Percentiles rank a stretch among this genome's conserved stretches.
Conservation (phyloP, 768 basidiomycete genomes). For the Lactarius sanguifluus region DNA sequence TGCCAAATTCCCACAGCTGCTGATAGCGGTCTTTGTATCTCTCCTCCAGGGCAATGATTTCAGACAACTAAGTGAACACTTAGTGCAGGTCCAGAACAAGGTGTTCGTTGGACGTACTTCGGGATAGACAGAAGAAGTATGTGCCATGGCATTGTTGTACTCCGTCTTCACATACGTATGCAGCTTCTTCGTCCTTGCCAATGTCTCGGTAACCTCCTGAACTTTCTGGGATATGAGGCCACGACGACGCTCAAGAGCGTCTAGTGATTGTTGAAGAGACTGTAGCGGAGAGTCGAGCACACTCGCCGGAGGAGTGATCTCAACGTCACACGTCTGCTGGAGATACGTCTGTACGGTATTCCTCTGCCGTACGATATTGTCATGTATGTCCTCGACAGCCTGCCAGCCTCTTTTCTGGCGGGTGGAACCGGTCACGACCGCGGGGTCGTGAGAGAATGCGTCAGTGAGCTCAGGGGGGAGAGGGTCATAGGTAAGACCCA, state of each 20-base stretch:
- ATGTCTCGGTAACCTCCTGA: conserved; percentile 47
- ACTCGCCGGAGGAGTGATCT: conserved; percentile 39
- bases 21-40: conserved; percentile 79
- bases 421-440: conserved; percentile 68
- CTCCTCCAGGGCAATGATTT: conserved; percentile 70
- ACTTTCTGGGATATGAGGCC: conserved; percentile 47
- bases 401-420: conserved; percentile 62
- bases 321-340: conserved; percentile 12
- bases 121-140: conserved; percentile 76
- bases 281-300: conserved; percentile 52
- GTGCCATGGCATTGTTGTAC: conserved; percentile 62
- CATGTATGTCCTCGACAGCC: conserved; percentile 74
- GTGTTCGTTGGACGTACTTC: conserved; percentile 47
- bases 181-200: conserved; percentile 53
- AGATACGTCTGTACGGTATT: conserved; percentile 35
- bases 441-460: conserved; percentile 74
- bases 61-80: conserved; percentile 52
- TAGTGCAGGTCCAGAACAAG: conserved; percentile 12
- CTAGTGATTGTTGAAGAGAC: conserved; percentile 49
- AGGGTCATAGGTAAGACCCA: conserved; percentile 47
- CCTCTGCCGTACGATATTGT: conserved; percentile 61
- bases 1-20: conserved; percentile 77
- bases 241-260: conserved; percentile 49
- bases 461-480: conserved; percentile 70
- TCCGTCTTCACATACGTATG: conserved; percentile 59